Evolutionary conservation across 345 rosid species (phyloP).

Genomic region (Durio zibethinus): DNA sequence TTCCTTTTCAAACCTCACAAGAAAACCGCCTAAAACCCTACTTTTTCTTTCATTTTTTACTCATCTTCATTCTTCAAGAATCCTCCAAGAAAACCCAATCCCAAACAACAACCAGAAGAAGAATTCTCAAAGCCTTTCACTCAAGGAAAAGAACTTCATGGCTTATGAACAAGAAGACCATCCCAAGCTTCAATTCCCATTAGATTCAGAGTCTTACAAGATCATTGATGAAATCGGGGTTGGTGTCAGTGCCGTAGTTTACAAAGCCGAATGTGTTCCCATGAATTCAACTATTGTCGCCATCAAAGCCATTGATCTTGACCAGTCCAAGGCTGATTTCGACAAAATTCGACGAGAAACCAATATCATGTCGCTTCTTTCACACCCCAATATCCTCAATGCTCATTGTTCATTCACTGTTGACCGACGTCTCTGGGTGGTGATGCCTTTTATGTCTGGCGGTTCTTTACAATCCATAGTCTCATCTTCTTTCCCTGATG

Average conservation of each 20-base stretch:
- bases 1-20: slow-evolving; percentile 7
- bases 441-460: slow-evolving; percentile 89
- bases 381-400: slow-evolving; percentile 73
- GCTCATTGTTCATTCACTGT: slow-evolving; percentile 81
- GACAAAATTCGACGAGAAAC: slow-evolving; percentile 62
- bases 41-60: background rate
- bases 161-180: slow-evolving; percentile 7
- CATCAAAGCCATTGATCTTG: slow-evolving; percentile 81
- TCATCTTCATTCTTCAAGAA: background rate
- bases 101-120: background rate
- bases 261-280: slow-evolving; percentile 70
- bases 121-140: background rate
- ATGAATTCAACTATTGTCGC: slow-evolving; percentile 56
- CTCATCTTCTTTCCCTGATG: slow-evolving; percentile 58
- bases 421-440: slow-evolving; percentile 73
- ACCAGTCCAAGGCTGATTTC: slow-evolving; percentile 54
- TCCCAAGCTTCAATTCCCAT: slow-evolving; percentile 44
- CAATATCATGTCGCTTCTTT: slow-evolving; percentile 70
- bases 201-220: slow-evolving; percentile 55
- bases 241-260: slow-evolving; percentile 67
- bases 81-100: background rate
- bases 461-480: slow-evolving; percentile 80
- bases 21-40: background rate
- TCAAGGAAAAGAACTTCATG: background rate
- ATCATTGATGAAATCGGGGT: slow-evolving; percentile 62